Base-by-base conservation (phyloP, 179 eudicot genomes). In the Sideroxylon spinosum region DNA sequence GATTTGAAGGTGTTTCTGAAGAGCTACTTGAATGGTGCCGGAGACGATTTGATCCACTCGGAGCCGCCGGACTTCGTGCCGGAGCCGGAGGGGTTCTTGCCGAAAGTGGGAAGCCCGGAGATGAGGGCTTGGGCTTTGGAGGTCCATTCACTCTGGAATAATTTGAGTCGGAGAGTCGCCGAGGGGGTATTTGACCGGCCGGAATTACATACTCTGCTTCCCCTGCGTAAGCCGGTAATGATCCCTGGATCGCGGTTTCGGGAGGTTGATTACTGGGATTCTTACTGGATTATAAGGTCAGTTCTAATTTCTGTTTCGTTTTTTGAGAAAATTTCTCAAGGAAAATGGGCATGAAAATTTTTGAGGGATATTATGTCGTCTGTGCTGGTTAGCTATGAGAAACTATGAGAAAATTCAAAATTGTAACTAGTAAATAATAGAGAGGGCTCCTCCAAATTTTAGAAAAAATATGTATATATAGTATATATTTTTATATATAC, bases 231-330 rank as follows among this genome's bases (percentile, higher is more conserved):
- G 25, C 86, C 90, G 14, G 91, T 92, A 23, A 57, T 95, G 0
- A 88, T 95, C 37, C 97, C 99, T n/a, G 99, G 99, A 44, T 95
- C 99, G 11, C 77, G 98, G 78, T 95, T 95, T 73, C 80, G 90
- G 29, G 98, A 92, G 84, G 95, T 94, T 71, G 90, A 91, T 74
- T 93, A 93, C 63, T 95, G 99, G 99, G 98, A 95, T 81, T 91
- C 98, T 73, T 95, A 91, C 49, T 95, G 98, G 98, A 89, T 95
- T 7, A 88, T 93, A 80, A 95, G 98, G 98, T 93, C 71, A 9
- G 80, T 28, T 75, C 20, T 72, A 9, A 11, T 37, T 16, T 74
- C 71, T 68, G 48, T 49, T 68, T 68, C 59, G 73, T 26, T 71
- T 71, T 23, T 68, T 11, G 28, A 19, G 76, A 48, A 59, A 60